Evolutionary conservation across 495 filamentous ascomycete genomes (phyloP), one percentile per base, ranked within the genome.

Genomic region (Penicillium antarcticum): DNA sequence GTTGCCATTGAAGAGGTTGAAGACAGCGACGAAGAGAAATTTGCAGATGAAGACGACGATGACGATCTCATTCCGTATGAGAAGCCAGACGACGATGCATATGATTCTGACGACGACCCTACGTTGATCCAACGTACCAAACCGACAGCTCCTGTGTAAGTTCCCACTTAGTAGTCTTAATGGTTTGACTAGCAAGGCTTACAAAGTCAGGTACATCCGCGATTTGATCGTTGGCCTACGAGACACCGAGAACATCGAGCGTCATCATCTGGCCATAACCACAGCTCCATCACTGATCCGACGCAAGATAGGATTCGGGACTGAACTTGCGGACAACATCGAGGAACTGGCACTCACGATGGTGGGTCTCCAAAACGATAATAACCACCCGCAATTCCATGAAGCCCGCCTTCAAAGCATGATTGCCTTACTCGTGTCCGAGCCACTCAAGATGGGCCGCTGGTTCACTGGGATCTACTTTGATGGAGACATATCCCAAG

Each of bases 81-180:
- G 24, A 96, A 96, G 61, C 91, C 92, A 0, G 94, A 95, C 63
- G 92, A 88, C n/a, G 95, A 99, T 59, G 76, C 80, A 2, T 87
- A 91, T 50, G 95, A 97, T 66, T 88, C 87, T 1, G 91, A 95
- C 47, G 92, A 96, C 21, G 95, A 99, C 62, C 84, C 95, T 12
- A 95, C 90, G 0, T 69, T 95, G 31, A 76, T 97, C 35, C 82
- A 85, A 44, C 81, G 92, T 33, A 81, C 89, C 63, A 96, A 91
- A 55, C 87, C 88, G 34, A 86, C 81, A 37, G 82, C 92, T 10
- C 95, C 92, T 21, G 91, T 97, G 76, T 86, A 72, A 72, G 80
- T 75, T 14, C 7, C 41, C 3, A 2, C 4, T 10, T 18, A 11
- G 7, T 38, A n/a, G n/a, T n/a, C n/a, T 9, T 23, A 16, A 45